Evolutionary conservation across 176 grass and related monocot species (phyloP), one percentile per base, ranked within the genome.

Genomic region (Eleusine coracana): DNA sequence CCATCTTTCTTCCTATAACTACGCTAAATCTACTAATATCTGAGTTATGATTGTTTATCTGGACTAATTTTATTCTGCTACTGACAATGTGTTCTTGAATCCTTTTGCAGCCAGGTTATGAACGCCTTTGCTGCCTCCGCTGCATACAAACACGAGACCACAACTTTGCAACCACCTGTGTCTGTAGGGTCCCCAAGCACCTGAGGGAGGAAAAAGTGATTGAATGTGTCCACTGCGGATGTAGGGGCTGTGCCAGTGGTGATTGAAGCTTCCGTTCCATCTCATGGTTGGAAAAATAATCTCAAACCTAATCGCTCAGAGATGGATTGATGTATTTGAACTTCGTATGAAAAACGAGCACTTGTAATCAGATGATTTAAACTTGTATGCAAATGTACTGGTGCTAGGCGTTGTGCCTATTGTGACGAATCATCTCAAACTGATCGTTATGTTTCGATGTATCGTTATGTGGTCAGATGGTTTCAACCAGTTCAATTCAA

Each of bases 81-180:
- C n/a, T 61, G 7, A 27, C 9, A 27, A 10, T 61, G 8, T 27
- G 10, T 61, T 61, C 7, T 61, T 61, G 58, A 61, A 25, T 61
- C n/a, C 7, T 23, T 68, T 46, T 84, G 66, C 86, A 92, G 86
- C 93, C 83, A 0, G 90, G 93, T 28, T 90, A 95, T 46, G 93
- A 92, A 80, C 90, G 87, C 42, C 90, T 95, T 58, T 95, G 93
- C 79, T 95, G 93, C 66, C 90, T 95, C 17, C 76, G 85, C 21
- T 95, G 93, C 85, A 92, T 95, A 48, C 93, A 95, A 76, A 90
- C 90, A 31, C 75, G 93, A 68, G 93, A 90, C 85, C 93, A 95
- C 82, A 95, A 95, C 45, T 92, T 88, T 61, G 85, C 87, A 50
- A 95, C 90, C n/a, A 92, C 93, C 2, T 95, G 90, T 36, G 90